These are phyloP conservation scores for Blastocystis sp. DNA, from an alignment of 352 stramenopile species.

Conservation along the genomic window DNA sequence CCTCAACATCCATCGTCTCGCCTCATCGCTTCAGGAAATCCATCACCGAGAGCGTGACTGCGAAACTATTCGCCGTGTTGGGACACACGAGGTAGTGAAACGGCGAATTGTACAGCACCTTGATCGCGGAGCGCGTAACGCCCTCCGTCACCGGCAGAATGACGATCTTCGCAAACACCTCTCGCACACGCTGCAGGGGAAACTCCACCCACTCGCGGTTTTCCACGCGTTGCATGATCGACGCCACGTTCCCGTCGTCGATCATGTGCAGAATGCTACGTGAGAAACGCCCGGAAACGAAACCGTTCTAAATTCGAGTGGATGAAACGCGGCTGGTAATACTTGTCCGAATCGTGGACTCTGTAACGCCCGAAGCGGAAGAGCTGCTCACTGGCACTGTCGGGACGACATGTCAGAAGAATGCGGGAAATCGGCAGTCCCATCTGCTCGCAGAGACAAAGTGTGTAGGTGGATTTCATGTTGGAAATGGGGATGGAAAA, in stretches of 20 bases:
- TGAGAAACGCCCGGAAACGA: too few relatives aligned
- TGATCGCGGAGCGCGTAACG: background rate
- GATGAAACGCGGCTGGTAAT: background rate
- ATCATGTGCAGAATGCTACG: too few relatives aligned
- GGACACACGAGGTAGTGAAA: conserved; percentile 10
- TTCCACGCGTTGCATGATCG: background rate
- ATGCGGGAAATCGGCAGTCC: background rate
- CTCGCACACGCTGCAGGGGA: background rate
- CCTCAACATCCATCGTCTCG: background rate
- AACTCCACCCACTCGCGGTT: background rate
- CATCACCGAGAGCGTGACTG: background rate
- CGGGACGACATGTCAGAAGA: background rate
- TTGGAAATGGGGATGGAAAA: background rate
- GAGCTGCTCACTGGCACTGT: background rate
- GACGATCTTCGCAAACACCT: background rate
- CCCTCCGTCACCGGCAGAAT: background rate
- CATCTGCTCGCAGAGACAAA: background rate
- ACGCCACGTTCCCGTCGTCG: too few relatives aligned
- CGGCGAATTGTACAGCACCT: background rate
- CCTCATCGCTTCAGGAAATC: background rate
- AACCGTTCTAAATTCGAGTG: background rate
- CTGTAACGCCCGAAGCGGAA: background rate
- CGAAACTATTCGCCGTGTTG: background rate
- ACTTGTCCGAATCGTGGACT: background rate
- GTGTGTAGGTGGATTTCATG: background rate